Base-by-base conservation (phyloP, 257 asterid genomes). In the Jasminum sambac region DNA sequence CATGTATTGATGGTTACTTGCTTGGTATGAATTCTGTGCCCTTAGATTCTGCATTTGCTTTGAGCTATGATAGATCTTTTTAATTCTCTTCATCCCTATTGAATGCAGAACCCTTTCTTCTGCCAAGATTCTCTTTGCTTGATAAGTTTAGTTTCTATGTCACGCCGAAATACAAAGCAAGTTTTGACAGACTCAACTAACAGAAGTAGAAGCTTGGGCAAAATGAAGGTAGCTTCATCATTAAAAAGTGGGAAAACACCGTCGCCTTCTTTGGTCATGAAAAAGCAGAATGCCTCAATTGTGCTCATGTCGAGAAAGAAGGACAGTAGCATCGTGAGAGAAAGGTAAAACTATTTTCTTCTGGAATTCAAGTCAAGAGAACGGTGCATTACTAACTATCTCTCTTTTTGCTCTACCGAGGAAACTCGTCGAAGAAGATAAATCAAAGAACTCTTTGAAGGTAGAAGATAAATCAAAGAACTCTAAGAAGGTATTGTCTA, bases 111-210 rank as follows among this genome's bases (percentile, higher is more conserved):
- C 64, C 88, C 96, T 66, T 67, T 26, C 55, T 76, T 87, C 80
- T 94, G 96, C 78, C 89, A 80, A 84, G 98, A 87, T 75, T 82
- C 95, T 37, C 69, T 90, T 61, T 84, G 87, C 76, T 78, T 81
- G 40, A 66, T 86, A 72, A 84, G 85, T 85, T 80, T 89, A 79
- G 87, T 92, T 74, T 86, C 97, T 50, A 84, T 94, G 43, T 69
- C 92, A 67, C 78, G 80, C 83, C 92, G 80, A 81, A 81, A 79
- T 75, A 44, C 70, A 43, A 85, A 79, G 40, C 84, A 83, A 78
- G 84, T 84, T 64, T 48, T 83, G 80, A 76, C 76, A 26, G 86
- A 87, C 82, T 82, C 90, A 46, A 75, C 84, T 17, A 81, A 80
- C 58, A 85, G 77, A 84, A 70, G 43, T 70, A 80, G 42, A 64